phyloP scores from a whole-genome alignment of 306 rosid species.

The Fragaria ananassa region DNA sequence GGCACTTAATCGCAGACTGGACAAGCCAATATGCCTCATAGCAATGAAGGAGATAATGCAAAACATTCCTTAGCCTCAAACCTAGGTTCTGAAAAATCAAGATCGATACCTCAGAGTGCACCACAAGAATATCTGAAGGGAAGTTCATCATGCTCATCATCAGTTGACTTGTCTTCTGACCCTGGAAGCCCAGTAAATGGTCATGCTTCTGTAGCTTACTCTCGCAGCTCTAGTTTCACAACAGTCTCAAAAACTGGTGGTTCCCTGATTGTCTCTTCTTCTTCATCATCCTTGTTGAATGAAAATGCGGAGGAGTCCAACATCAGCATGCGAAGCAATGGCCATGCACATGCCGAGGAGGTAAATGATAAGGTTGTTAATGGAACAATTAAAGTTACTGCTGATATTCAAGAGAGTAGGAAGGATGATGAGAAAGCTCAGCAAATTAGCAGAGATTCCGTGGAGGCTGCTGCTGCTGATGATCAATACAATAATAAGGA shows the following conservation, averaged over 20 bases:
- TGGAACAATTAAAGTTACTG: constrained; percentile 15
- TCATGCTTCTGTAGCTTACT: constrained; percentile 36
- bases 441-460: constrained; percentile 31
- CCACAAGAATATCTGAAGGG: constrained; percentile 36
- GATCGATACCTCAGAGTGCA: constrained; percentile 34
- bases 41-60: constrained; percentile 34
- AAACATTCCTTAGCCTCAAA: constrained; percentile 38
- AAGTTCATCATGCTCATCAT: constrained; percentile 50
- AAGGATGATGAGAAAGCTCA: constrained; percentile 27
- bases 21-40: constrained; percentile 29
- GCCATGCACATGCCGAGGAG: constrained; percentile 29
- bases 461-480: constrained; percentile 30
- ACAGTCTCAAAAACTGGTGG: constrained; percentile 33
- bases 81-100: constrained; percentile 38
- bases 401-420: constrained; percentile 22
- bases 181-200: constrained; percentile 58
- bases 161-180: constrained; percentile 57
- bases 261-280: constrained; percentile 39
- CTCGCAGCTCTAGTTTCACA: constrained; percentile 37
- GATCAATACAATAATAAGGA: constrained; percentile 34
- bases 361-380: constrained; percentile 25
- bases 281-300: constrained; percentile 36
- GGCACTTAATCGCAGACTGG: constrained; percentile 48
- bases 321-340: constrained; percentile 36
- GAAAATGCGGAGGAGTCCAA: constrained; percentile 37